Evolutionary conservation across 2,329 filamentous ascomycete genomes (phyloP), one percentile per base, ranked within the genome.

Genomic region (Plenodomus lindquistii): DNA sequence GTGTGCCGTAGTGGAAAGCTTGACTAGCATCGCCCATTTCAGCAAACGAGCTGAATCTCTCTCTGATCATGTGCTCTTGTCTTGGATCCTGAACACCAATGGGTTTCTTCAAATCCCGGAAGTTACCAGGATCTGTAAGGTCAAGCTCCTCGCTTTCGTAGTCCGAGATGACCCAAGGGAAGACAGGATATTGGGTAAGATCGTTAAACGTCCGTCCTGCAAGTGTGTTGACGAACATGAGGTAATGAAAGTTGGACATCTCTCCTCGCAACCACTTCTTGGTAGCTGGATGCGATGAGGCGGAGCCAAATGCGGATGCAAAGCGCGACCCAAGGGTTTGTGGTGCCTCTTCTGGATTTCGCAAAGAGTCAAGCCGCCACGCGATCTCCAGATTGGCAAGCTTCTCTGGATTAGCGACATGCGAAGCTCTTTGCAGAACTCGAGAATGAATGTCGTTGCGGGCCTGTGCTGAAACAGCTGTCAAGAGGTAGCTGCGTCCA

Each of bases 161-260:
- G 66, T 99, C 93, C 0, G 94, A 92, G 38, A 99, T 77, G 3
- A 99, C 87, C 94, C 94, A 99, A 0, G 94, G 94, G 57, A 99
- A 99, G 16, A 99, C 92, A 0, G 94, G 94, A 64, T 99, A 99
- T 65, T 99, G 95, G 0, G 94, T 99, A 16, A 99, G 79, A 67
- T 99, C 94, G 66, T 99, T 99, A 77, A 99, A 99, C 0, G 94
- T 97, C 43, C 94, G 82, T 2, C 94, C 94, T 21, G 95, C 95
- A 82, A 99, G 90, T 0, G 94, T 97, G 67, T 99, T 99, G 66
- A 99, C 86, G 51, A 97, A 85, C 93, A 99, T 99, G 29, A 99
- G 82, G 67, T 99, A 99, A 72, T 97, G 91, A 64, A 99, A 99
- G 71, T 99, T 99, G 13, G 93, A 97, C 41, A 97, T 91, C 65